These are phyloP conservation scores for Alternaria sp. DNA, from an alignment of 2,329 filamentous ascomycete genomes.

Conservation along the genomic window DNA sequence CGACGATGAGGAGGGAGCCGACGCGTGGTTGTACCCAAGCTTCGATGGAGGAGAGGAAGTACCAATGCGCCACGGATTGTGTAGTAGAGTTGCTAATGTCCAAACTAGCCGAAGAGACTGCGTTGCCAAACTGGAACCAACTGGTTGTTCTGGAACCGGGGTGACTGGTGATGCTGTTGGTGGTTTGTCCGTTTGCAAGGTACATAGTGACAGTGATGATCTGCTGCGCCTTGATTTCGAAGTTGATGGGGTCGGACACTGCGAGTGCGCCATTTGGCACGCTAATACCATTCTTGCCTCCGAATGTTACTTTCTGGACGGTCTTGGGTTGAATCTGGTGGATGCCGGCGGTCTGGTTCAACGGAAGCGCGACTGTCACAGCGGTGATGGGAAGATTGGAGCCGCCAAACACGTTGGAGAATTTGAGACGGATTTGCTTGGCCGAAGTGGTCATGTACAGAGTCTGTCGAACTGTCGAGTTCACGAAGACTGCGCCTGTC, in stretches of 20 bases:
- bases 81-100: constrained; percentile 47
- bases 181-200: constrained; percentile 61
- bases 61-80: constrained; percentile 56
- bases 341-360: constrained; percentile 61
- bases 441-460: constrained; percentile 65
- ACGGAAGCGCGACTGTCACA: constrained; percentile 63
- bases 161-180: constrained; percentile 66
- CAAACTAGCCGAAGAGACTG: constrained; percentile 58
- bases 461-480: constrained; percentile 71
- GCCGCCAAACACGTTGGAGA: constrained; percentile 70
- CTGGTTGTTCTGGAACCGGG: constrained; percentile 69
- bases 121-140: constrained; percentile 65
- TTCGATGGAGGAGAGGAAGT: constrained; percentile 65
- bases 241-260: constrained; percentile 67
- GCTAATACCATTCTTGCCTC: constrained; percentile 58
- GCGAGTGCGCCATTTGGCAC: constrained; percentile 63
- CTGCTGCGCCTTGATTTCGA: constrained; percentile 57
- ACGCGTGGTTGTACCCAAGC: constrained; percentile 56
- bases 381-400: constrained; percentile 66
- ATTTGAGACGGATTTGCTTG: constrained; percentile 64
- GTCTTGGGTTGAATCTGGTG: constrained; percentile 60
- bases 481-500: constrained; percentile 61
- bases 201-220: constrained; percentile 67
- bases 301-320: constrained; percentile 64
- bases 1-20: constrained; percentile 61